A percentile compares a stretch with the other conserved stretches of the same genome.
phyloP scores from a whole-genome alignment of 192 early-diverging fungal species.

The Podila minutissima region DNA sequence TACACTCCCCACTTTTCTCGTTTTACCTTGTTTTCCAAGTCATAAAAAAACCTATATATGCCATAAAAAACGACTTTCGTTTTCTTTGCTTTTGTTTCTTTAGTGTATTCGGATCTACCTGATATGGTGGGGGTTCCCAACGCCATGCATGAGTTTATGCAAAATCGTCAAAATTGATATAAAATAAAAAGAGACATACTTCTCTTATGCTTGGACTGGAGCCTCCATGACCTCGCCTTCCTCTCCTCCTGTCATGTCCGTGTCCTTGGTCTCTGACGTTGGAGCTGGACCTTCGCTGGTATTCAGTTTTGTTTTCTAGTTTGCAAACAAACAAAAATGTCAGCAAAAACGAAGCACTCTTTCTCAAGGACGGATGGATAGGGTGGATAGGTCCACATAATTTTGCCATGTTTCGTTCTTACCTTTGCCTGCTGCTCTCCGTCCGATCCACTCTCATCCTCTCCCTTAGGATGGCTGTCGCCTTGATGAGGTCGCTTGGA shows the following conservation, averaged over 20 bases:
- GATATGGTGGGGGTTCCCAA: too few species aligned
- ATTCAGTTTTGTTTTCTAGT: background rate
- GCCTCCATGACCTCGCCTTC: background rate
- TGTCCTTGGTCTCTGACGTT: too few species aligned
- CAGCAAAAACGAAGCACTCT: too few species aligned
- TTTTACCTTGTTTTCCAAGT: background rate
- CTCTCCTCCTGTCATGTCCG: background rate
- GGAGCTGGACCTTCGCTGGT: background rate
- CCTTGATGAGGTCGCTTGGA: background rate
- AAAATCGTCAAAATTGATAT: too few species aligned
- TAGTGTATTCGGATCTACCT: background rate
- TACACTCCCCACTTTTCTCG: conserved; percentile 1
- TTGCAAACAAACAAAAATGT: too few species aligned
- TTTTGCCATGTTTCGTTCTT: background rate
- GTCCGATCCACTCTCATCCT: background rate
- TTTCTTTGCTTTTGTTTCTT: background rate
- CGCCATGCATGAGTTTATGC: too few species aligned
- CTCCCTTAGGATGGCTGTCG: background rate
- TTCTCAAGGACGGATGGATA: too few species aligned
- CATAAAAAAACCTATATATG: background rate
- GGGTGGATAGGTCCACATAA: too few species aligned
- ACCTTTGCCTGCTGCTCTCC: conserved; percentile 1
- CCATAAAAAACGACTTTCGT: background rate
- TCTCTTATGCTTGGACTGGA: background rate
- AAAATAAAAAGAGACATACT: too few species aligned